A percentile compares a stretch with the other conserved stretches of the same genome.
Conservation (phyloP, 108 stramenopile genomes). For the Hondaea fermentalgiana region DNA sequence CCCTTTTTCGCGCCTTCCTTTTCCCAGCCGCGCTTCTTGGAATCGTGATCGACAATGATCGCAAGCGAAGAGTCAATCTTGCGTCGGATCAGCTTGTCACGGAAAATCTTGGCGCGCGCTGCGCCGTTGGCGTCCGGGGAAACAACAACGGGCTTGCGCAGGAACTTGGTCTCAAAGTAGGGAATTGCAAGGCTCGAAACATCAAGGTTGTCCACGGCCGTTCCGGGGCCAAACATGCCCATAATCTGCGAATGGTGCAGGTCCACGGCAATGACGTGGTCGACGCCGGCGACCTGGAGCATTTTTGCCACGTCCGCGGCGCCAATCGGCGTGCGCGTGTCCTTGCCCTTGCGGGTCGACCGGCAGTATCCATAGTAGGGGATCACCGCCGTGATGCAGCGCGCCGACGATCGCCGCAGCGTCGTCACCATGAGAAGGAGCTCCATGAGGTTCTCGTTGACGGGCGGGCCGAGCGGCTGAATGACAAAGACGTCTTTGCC, state of each 20-base stretch:
- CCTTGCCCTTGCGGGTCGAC: constrained; percentile 95
- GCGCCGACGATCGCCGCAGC: constrained; percentile 15
- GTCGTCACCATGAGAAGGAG: constrained; percentile 83
- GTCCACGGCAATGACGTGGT: constrained; percentile 96
- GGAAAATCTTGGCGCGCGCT: constrained; percentile 97
- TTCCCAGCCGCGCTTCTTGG: constrained; percentile 6
- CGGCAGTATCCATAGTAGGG: constrained; percentile 97
- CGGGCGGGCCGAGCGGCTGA: constrained; percentile 90
- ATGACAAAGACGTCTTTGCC: constrained; percentile 89
- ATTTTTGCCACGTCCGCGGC: constrained; percentile 97
- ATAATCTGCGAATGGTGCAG: constrained; percentile 99
- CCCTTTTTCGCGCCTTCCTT: constrained; percentile 99
- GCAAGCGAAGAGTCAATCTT: constrained; percentile 7
- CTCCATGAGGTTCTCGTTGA: constrained; percentile 92
- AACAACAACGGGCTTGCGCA: constrained; percentile 95
- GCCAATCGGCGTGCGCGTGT: constrained; percentile 93
- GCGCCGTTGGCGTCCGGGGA: constrained; percentile 99
- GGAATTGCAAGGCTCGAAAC: constrained; percentile 92
- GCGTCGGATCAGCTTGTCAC: constrained; percentile 56
- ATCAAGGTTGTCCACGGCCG: constrained; percentile 97
- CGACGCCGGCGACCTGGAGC: constrained; percentile 97
- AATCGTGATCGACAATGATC: neutral
- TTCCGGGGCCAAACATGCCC: constrained; percentile 74
- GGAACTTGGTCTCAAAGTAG: constrained; percentile 92
- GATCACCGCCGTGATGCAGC: constrained; percentile 73